A percentile compares a stretch with the other conserved stretches of the same genome.
Conservation (phyloP, 768 basidiomycete species). For the Naganishia kalamii region DNA sequence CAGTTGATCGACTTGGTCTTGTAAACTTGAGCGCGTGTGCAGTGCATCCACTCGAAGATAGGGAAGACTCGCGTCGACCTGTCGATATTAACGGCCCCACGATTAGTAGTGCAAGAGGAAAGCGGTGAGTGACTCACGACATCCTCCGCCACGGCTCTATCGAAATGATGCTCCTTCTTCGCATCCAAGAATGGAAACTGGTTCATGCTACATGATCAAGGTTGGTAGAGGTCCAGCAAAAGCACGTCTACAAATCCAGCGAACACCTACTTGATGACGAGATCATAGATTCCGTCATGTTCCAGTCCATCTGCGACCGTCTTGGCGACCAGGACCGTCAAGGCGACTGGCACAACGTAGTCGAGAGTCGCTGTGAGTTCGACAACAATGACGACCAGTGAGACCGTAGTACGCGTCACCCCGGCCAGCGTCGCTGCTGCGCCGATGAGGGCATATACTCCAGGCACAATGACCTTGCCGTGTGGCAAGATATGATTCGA, state of each 20-base stretch:
- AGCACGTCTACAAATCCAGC: not conserved
- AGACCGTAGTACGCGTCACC: slow-evolving; percentile 79
- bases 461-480: slow-evolving; percentile 16
- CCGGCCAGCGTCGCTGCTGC: slow-evolving; percentile 90
- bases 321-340: slow-evolving; percentile 71
- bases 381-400: slow-evolving; percentile 91
- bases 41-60: slow-evolving; percentile 63
- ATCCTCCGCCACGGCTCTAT: slow-evolving; percentile 64
- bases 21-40: slow-evolving; percentile 73
- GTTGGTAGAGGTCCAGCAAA: not conserved
- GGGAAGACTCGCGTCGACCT: slow-evolving; percentile 65
- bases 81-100: not conserved
- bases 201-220: slow-evolving; percentile 53
- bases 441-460: slow-evolving; percentile 52
- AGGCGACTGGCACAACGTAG: slow-evolving; percentile 57
- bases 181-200: slow-evolving; percentile 88
- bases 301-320: slow-evolving; percentile 81
- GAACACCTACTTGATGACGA: slow-evolving; percentile 69
- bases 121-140: slow-evolving; percentile 55
- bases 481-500: slow-evolving; percentile 9
- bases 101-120: not conserved
- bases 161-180: slow-evolving; percentile 87
- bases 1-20: slow-evolving; percentile 64
- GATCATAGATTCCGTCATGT: slow-evolving; percentile 92
- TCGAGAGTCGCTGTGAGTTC: slow-evolving; percentile 89